Evolutionary conservation across 108 stramenopile species (phyloP), one percentile per base, ranked within the genome.

Genomic region (Aurantiochytrium sp.): DNA sequence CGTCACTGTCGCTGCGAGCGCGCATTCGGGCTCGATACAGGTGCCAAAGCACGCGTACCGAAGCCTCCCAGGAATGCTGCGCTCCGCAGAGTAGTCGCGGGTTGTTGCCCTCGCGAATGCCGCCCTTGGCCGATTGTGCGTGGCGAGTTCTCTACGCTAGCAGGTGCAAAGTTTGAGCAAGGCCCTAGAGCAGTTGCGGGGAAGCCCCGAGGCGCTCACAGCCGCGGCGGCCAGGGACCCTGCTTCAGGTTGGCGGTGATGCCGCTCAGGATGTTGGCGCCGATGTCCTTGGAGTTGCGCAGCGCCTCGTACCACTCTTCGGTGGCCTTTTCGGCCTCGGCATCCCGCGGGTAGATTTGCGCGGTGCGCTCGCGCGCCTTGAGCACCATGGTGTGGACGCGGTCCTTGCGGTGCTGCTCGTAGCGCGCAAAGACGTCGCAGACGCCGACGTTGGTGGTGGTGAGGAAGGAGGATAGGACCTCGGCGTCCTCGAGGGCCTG

Each of bases 311-410:
- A 81, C 73, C 73, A 81, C 3, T 81, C 19, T 17, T 81, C 10
- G 12, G 73, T 81, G 21, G 39, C 73, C 39, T 48, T 41, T 48
- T 48, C 39, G 8, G 6, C 42, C 30, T 81, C 73, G n/a, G 39
- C 73, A 42, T 81, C 30, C 10, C 42, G 39, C 6, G 73, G 73
- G 73, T 81, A 81, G 24, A 81, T 81, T 2, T 41, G 39, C 27
- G 73, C 73, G 12, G 73, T 81, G 45, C 73, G 73, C 32, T 2
- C 73, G 45, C 73, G 73, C 39, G 73, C 73, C 73, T 81, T 81
- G 45, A 81, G 73, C 73, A 81, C 73, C 73, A 81, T 81, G 12
- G 73, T 81, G 73, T 81, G 73, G 1, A 81, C 73, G n/a, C 73
- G 73, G 42, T 48, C 3, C 2, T 48, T 41, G 73, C 73, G 73